Evolutionary conservation across 768 basidiomycete genomes (phyloP), one percentile per base, ranked within the genome.

Genomic region (Amanita pseudoporphyria): DNA sequence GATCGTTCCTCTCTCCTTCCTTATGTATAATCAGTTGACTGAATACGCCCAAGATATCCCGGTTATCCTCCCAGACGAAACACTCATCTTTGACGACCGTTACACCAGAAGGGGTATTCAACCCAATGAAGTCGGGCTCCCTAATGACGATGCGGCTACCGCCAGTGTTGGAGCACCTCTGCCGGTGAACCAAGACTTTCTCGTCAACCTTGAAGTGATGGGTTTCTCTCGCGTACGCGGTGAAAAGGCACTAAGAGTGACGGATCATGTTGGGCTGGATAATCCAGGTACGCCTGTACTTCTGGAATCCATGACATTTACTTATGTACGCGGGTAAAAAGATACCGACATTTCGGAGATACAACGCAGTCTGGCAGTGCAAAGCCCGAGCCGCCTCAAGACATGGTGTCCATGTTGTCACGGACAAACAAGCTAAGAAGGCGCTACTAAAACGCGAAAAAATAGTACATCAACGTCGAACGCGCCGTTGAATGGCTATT

Each of bases 401-500:
- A 89, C 9, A 79, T 87, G 57, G 76, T 97, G 2, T 59, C 63
- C 24, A 77, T 85, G 76, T 69, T 98, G 33, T 98, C 67, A 87
- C 86, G 0, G 45, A 63, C 9, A 73, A 80, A 6, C 93, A 97
- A 60, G 92, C 90, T 0, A 70, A 74, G 37, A 97, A 97, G 59
- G 93, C 95, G 0, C 68, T 99, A 33, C 6, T 13, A 9, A 19
- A 16, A 3, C 16, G 32, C 43, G 35, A 16, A 6, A 6, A 14
- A 40, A 14, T 54, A 32, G 84, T 84, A 6, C 35, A 9, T 14
- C 12, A 76, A 89, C 57, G 65, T 78, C 1, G 92, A 94, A 57
- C 81, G 90, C 19, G 94, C 95, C 0, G 79, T 97, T 3, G 95
- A 97, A 59, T 98, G 95, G 95, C 67, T 98, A 18, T 97, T 98